Evolutionary conservation across 495 filamentous ascomycete genomes (phyloP), one percentile per base, ranked within the genome.

Genomic region (Aspergillus cavernicola): DNA sequence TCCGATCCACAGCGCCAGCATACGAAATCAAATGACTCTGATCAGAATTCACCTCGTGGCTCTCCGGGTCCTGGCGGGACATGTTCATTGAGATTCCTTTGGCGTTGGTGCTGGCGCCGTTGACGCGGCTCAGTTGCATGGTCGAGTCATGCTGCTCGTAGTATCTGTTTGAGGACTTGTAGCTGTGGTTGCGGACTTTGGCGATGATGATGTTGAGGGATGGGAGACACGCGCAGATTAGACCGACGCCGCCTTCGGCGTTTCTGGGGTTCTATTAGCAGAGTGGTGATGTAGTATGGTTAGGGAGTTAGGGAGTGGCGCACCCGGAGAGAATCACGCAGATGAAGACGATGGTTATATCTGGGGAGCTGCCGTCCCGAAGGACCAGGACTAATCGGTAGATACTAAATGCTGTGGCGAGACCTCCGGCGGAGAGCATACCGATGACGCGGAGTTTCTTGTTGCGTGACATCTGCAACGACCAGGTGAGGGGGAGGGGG

Each of bases 201-300:
- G 53, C 47, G 37, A 70, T 52, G 12, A 74, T 42, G 48, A 72
- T 69, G 53, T 74, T 76, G 29, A 75, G 44, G 3, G 68, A 59
- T 0, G 75, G 75, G 3, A 77, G 64, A 56, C 75, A 76, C 24
- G 74, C 74, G 44, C 74, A 76, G 48, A 78, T 74, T n/a, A 78
- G 46, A 13, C 73, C 75, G 32, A 78, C 59, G 26, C 69, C 71
- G 32, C 68, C 70, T 60, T 79, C 74, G 44, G 73, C 74, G 35
- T 74, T 75, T 11, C 74, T 77, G 19, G n/a, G n/a, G 13, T 1
- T 19, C n/a, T 6, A 12, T n/a, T 3, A 8, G 4, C 8, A 7
- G 33, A 59, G 46, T 31, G 6, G 37, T 5, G 4, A 2, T 39
- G 18, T 16, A 7, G 10, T 22, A 23, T 28, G 24, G 38, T 6